A percentile compares a stretch with the other conserved stretches of the same genome.
These are phyloP conservation scores for Plasmodium berghei DNA, from an alignment of 169 alveolate species.

Conservation along the genomic window DNA sequence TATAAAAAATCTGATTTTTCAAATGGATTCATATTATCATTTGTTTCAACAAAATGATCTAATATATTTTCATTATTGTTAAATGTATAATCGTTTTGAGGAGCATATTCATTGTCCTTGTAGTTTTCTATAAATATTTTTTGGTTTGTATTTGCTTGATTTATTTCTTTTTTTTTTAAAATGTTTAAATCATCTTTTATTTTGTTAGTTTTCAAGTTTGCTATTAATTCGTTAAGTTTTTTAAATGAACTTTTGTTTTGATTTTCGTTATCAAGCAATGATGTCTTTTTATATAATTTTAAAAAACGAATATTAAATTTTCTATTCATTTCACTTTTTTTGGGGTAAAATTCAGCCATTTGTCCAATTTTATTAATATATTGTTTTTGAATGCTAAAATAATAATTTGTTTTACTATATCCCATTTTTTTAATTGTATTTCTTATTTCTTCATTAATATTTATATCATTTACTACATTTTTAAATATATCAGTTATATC, in stretches of 20 bases:
- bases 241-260: constrained; percentile 1
- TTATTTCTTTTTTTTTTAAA: background rate
- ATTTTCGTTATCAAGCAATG: constrained; percentile 31
- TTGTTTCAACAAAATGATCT: too few relatives aligned
- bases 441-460: constrained; percentile 15
- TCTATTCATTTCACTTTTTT: constrained; percentile 20
- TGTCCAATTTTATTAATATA: constrained; percentile 1
- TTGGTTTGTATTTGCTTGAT: background rate
- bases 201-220: constrained; percentile 1
- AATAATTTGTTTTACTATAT: constrained; percentile 30
- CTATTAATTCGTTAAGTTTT: constrained; percentile 19
- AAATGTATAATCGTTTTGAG: background rate
- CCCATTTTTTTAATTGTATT: constrained; percentile 50
- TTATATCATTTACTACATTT: constrained; percentile 1
- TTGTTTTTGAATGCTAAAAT: constrained; percentile 29
- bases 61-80: background rate
- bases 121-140: background rate
- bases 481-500: background rate
- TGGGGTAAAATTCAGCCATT: constrained; percentile 26
- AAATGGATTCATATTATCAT: background rate
- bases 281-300: constrained; percentile 37
- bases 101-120: background rate
- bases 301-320: constrained; percentile 16
- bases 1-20: background rate
- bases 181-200: background rate